Evolutionary conservation across 2,329 filamentous ascomycete genomes (phyloP).

Genomic region (Pseudogymnoascus sp.): DNA sequence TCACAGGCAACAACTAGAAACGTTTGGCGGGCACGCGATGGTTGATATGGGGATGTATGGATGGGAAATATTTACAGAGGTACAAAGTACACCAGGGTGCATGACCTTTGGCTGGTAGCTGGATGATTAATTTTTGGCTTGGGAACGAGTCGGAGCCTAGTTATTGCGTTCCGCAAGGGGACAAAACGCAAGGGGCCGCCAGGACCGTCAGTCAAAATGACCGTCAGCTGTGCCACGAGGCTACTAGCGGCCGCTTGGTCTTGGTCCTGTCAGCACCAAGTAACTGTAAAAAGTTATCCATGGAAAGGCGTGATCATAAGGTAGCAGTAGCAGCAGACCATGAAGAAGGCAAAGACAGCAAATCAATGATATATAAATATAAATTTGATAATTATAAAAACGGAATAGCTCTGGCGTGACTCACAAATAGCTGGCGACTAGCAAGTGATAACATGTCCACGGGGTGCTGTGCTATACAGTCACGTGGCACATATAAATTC

Average conservation of each 20-base stretch:
- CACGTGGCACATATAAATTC: neutral
- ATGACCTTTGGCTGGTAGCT: neutral
- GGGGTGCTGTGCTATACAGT: neutral
- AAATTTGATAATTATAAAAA: neutral
- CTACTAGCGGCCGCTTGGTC: neutral
- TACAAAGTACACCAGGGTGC: conserved; percentile 3
- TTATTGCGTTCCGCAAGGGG: conserved; percentile 3
- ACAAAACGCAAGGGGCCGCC: conserved; percentile 1
- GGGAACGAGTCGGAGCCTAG: neutral
- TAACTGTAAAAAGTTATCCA: neutral
- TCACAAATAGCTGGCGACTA: neutral
- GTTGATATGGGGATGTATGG: conserved; percentile 4
- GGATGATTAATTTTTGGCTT: neutral
- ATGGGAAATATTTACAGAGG: conserved; percentile 7
- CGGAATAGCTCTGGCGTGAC: neutral
- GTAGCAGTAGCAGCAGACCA: neutral
- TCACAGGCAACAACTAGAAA: conserved; percentile 2
- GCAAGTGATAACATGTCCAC: neutral
- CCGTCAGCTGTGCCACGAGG: conserved; percentile 2
- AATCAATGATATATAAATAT: neutral
- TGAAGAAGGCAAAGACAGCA: neutral
- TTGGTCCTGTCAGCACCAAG: neutral
- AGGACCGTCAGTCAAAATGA: neutral
- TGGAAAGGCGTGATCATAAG: conserved; percentile 4
- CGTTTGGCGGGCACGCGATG: conserved; percentile 7